phyloP scores from a whole-genome alignment of 495 filamentous ascomycete genomes.

The Talaromyces proteolyticus region DNA sequence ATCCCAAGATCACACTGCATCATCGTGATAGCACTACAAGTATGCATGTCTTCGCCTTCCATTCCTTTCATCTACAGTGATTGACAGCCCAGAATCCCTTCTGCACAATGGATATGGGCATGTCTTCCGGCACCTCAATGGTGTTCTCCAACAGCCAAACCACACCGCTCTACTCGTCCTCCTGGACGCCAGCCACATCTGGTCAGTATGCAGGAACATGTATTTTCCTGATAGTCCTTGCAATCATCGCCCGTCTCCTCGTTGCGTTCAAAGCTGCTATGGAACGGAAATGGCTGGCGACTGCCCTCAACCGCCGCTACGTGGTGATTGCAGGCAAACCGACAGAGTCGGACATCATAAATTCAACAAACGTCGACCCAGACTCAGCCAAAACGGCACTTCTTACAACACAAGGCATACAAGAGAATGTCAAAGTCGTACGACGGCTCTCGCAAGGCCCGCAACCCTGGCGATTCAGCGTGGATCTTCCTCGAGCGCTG shows the following conservation, averaged over 20 bases:
- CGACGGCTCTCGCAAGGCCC: slow-evolving; percentile 35
- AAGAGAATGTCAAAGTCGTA: slow-evolving; percentile 69
- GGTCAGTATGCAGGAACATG: slow-evolving; percentile 79
- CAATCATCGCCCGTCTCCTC: slow-evolving; percentile 59
- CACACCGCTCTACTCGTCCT: slow-evolving; percentile 67
- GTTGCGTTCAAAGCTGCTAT: slow-evolving; percentile 58
- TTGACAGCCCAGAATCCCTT: too few relatives aligned
- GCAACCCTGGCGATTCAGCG: slow-evolving; percentile 68
- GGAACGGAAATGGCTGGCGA: slow-evolving; percentile 54
- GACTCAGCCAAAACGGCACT: slow-evolving; percentile 53
- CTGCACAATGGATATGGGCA: neutral
- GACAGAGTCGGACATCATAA: slow-evolving; percentile 47
- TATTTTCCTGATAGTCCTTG: slow-evolving; percentile 76
- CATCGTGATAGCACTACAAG: too few relatives aligned
- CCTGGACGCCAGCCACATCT: slow-evolving; percentile 64
- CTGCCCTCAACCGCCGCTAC: slow-evolving; percentile 65
- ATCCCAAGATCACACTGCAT: too few relatives aligned
- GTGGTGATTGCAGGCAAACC: slow-evolving; percentile 63
- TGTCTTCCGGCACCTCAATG: slow-evolving; percentile 11
- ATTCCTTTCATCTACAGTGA: too few relatives aligned
- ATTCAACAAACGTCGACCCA: slow-evolving; percentile 44
- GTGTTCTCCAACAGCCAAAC: slow-evolving; percentile 57
- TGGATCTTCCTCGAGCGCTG: slow-evolving; percentile 68
- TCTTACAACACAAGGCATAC: slow-evolving; percentile 61
- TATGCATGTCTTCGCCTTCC: slow-evolving; percentile 15